phyloP scores from a whole-genome alignment of 2,329 filamentous ascomycete genomes.

The Thielaviopsis ethacetica region DNA sequence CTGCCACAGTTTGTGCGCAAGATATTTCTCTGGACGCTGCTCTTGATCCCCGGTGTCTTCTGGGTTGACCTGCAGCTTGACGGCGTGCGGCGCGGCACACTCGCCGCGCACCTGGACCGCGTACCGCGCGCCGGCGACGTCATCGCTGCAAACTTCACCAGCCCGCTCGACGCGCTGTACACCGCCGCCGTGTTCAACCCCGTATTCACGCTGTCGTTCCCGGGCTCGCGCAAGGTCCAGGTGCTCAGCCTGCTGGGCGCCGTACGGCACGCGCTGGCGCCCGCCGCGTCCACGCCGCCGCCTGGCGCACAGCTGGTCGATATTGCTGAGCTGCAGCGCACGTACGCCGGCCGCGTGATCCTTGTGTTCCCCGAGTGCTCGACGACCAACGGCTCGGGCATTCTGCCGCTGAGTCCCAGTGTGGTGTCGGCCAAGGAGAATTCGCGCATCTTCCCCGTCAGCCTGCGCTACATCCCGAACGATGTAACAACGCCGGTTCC shows the following conservation, averaged over 20 bases:
- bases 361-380: slow-evolving; percentile 88
- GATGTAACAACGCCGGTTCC: slow-evolving; percentile 88
- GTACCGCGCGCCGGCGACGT: slow-evolving; percentile 67
- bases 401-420: slow-evolving; percentile 67
- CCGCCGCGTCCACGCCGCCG: slow-evolving; percentile 33
- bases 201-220: slow-evolving; percentile 78
- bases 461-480: slow-evolving; percentile 70
- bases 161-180: slow-evolving; percentile 83
- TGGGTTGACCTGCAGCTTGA: slow-evolving; percentile 98
- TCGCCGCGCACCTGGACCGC: slow-evolving; percentile 55
- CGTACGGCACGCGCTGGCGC: slow-evolving; percentile 53
- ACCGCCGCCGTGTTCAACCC: slow-evolving; percentile 93
- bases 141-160: slow-evolving; percentile 82
- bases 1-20: slow-evolving; percentile 51
- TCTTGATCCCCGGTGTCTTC: slow-evolving; percentile 85
- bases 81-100: slow-evolving; percentile 79
- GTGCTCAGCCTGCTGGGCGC: slow-evolving; percentile 63
- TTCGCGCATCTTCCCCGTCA: slow-evolving; percentile 77
- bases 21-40: slow-evolving; percentile 69
- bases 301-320: slow-evolving; percentile 37
- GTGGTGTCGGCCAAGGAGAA: slow-evolving; percentile 50
- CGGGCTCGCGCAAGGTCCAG: slow-evolving; percentile 54
- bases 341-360: slow-evolving; percentile 59
- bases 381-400: slow-evolving; percentile 83
- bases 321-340: slow-evolving; percentile 43